Evolutionary conservation across 805 yeast species (phyloP), one percentile per base, ranked within the genome.

Genomic region (Candida anglica): DNA sequence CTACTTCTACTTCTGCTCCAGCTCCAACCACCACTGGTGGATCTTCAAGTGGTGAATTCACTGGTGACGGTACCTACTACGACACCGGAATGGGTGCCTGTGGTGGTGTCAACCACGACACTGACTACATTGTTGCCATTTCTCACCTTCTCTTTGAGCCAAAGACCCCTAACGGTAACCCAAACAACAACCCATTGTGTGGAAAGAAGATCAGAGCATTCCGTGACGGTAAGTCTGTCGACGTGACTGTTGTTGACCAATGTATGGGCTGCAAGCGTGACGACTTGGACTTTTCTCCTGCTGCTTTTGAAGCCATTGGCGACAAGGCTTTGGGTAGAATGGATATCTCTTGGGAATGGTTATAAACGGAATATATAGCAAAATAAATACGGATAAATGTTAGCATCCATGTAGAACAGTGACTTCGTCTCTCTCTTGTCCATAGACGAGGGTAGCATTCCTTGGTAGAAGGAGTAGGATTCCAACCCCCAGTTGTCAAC

Each of bases 211-310:
- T 76, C 46, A 58, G 54, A 30, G 74, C 75, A 23, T 47, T 46
- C 46, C 69, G 67, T 46, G 55, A 57, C 37, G 77, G 73, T 32
- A 71, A 71, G 48, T 57, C 76, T 11, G 81, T 76, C 38, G 66
- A 61, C 28, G 84, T 78, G 31, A 70, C 71, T 15, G 77, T 77
- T 32, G 72, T 66, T 25, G 84, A 78, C 56, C 58, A 70, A 42
- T 79, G 84, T 58, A 72, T 61, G 34, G 80, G 75, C 16, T 79
- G 84, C 48, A 42, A 53, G 17, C 48, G 56, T 32, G 52, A 72
- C 38, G 75, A 69, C 46, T 68, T 78, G 39, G 84, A 78, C 46
- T 63, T 79, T 37, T 73, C 81, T n/a, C 82, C 82, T 6, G 49
- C 73, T 37, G 84, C 84, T 4, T 78, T 79, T 50, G 34, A 56